Evolutionary conservation across 345 rosid genomes (phyloP).

Genomic region (Gossypium australe): DNA sequence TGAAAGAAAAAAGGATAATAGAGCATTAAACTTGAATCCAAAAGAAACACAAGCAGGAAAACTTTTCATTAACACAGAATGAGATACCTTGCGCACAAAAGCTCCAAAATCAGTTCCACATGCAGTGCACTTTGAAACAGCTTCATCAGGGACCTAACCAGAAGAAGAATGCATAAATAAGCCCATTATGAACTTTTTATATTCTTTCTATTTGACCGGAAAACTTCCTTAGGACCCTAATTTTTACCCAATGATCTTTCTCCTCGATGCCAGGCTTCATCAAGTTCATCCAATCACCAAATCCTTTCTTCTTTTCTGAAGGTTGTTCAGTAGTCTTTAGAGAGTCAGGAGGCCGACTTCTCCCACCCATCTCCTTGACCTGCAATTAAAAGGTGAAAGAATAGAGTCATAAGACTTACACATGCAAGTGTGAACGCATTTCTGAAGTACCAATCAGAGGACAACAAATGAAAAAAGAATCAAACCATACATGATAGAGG

Average conservation of each 20-base stretch:
- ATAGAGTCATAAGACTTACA: not conserved
- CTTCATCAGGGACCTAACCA: conserved; percentile 90
- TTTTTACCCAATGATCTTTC: conserved; percentile 87
- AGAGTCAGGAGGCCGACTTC: conserved; percentile 53
- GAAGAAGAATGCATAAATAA: conserved; percentile 8
- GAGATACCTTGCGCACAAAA: conserved; percentile 69
- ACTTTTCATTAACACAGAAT: not conserved
- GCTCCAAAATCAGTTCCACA: conserved; percentile 89
- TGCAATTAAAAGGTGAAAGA: conserved; percentile 24
- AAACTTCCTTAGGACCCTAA: not conserved
- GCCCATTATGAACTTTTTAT: not conserved
- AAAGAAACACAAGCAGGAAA: not conserved
- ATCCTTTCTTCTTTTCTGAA: conserved; percentile 72
- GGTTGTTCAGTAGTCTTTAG: conserved; percentile 51
- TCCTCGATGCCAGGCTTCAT: conserved; percentile 91
- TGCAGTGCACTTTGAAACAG: conserved; percentile 72
- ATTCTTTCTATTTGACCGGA: not conserved
- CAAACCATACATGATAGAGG: not conserved
- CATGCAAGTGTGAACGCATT: not conserved
- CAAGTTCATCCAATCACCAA: conserved; percentile 85
- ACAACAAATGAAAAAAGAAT: not conserved
- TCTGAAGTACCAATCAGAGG: not conserved
- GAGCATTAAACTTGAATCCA: conserved; percentile 5
- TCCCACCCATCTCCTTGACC: conserved; percentile 96
- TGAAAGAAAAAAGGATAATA: conserved; percentile 26